A percentile compares a stretch with the other conserved stretches of the same genome.
phyloP scores from a whole-genome alignment of 306 rosid genomes.

The Rosa multiflora region DNA sequence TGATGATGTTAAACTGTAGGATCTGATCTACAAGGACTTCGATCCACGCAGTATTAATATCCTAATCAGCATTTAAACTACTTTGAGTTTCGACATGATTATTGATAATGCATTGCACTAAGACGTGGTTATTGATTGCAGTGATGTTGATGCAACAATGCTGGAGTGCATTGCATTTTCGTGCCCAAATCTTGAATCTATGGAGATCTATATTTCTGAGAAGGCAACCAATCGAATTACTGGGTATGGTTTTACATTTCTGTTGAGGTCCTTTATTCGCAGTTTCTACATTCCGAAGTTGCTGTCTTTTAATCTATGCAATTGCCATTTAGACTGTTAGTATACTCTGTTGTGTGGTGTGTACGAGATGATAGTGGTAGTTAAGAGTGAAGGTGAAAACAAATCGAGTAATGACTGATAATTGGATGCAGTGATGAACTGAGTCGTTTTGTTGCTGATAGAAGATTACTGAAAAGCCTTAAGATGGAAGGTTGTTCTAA shows the following conservation, averaged over 20 bases:
- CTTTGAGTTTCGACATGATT: background rate
- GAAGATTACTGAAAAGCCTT: slow-evolving; percentile 70
- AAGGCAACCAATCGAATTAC: slow-evolving; percentile 70
- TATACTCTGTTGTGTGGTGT: background rate
- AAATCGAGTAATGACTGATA: slow-evolving; percentile 13
- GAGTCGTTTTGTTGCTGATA: slow-evolving; percentile 85
- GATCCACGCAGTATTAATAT: background rate
- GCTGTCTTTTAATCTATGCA: background rate
- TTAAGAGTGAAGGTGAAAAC: background rate
- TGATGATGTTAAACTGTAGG: background rate
- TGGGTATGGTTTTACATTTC: slow-evolving; percentile 49
- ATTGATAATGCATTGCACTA: background rate
- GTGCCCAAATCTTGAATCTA: slow-evolving; percentile 75
- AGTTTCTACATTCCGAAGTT: background rate
- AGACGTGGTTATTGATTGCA: slow-evolving; percentile 26
- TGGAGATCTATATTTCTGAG: slow-evolving; percentile 62
- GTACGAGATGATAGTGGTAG: background rate
- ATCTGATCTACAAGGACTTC: background rate
- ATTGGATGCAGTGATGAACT: slow-evolving; percentile 65
- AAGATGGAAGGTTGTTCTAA: slow-evolving; percentile 93
- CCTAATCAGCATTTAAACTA: background rate
- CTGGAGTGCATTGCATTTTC: slow-evolving; percentile 93
- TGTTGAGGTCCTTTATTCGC: background rate
- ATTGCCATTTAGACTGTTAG: background rate
- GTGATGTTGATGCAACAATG: slow-evolving; percentile 92